Evolutionary conservation across 2,329 filamentous ascomycete genomes (phyloP), one percentile per base, ranked within the genome.

Genomic region (Neurospora crassa): DNA sequence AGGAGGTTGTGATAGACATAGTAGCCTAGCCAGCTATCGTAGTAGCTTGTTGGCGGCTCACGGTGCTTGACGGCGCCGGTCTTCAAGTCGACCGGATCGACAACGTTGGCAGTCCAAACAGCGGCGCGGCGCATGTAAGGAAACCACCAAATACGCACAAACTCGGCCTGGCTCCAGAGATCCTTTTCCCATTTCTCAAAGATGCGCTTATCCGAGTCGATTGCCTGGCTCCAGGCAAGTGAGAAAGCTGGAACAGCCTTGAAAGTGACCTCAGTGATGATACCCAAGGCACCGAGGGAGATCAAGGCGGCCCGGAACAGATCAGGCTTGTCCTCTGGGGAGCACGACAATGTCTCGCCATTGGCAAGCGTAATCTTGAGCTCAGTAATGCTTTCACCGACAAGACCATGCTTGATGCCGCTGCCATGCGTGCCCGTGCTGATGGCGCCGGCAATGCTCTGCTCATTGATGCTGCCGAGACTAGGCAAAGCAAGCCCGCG

Each of bases 121-220:
- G 98, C 92, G 0, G 93, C 93, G 67, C 93, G 88, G 71, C 93
- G 89, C 78, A 92, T 93, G 82, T 98, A 97, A 0, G 96, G 96
- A 79, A 97, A 90, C 96, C 96, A 99, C 95, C 96, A 99, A 40
- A 97, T 93, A 40, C 96, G 88, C 37, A 96, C 93, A 78, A 95
- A 99, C 80, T 98, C 94, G 73, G 90, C 89, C 73, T 89, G 87
- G 1, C 88, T 92, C 95, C 96, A 98, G 16, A 98, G 85, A 42
- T 87, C 86, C 7, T 83, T 85, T 20, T 90, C 81, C 93, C 96
- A 98, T 7, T 87, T 84, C 12, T 85, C 83, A 68, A 97, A 84
- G 74, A 97, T 87, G 67, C 88, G 85, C 67, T 83, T 79, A 73
- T 97, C 90, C 1, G 89, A 82, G 73, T 92, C 88, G 72, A 97